These are phyloP conservation scores for Malassezia nana DNA, from an alignment of 1,284 basidiomycete genomes.

Conservation along the genomic window DNA sequence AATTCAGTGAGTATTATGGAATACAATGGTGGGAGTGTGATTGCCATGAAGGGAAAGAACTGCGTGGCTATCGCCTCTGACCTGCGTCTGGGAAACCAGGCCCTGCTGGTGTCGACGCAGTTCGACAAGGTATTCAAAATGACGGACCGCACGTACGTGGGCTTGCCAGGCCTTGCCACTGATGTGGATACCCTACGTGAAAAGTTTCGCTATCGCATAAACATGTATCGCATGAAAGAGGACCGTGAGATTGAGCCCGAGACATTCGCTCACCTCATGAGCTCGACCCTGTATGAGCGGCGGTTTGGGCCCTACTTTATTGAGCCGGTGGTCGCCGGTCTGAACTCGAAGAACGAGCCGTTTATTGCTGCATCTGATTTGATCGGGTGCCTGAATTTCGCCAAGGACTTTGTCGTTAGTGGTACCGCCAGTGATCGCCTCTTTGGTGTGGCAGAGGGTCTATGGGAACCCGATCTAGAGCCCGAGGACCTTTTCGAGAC, in stretches of 20 bases:
- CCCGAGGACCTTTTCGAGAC: conserved; percentile 98
- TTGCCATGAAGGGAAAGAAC: conserved; percentile 98
- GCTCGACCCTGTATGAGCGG: conserved; percentile 91
- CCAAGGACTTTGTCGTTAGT: conserved; percentile 92
- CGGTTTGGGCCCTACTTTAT: conserved; percentile 95
- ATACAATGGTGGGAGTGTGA: conserved; percentile 87
- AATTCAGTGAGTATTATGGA: conserved; percentile 52
- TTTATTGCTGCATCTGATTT: conserved; percentile 94
- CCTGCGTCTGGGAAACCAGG: conserved; percentile 79
- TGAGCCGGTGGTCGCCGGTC: conserved; percentile 89
- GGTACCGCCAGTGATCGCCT: conserved; percentile 85
- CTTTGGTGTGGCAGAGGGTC: conserved; percentile 91
- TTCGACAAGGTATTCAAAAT: conserved; percentile 95
- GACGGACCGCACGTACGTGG: conserved; percentile 83
- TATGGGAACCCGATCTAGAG: conserved; percentile 95
- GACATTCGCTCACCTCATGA: conserved; percentile 90
- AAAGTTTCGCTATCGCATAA: conserved; percentile 66
- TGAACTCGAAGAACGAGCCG: conserved; percentile 68
- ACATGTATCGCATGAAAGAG: conserved; percentile 99
- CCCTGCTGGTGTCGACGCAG: conserved; percentile 76
- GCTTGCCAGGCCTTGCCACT: conserved; percentile 82
- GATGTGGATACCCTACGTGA: conserved; percentile 78
- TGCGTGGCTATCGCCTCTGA: conserved; percentile 98
- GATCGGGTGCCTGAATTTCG: conserved; percentile 89
- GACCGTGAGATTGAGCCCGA: conserved; percentile 92